Base-by-base conservation (phyloP, 768 basidiomycete species). In the Phanerochaete carnosa region DNA sequence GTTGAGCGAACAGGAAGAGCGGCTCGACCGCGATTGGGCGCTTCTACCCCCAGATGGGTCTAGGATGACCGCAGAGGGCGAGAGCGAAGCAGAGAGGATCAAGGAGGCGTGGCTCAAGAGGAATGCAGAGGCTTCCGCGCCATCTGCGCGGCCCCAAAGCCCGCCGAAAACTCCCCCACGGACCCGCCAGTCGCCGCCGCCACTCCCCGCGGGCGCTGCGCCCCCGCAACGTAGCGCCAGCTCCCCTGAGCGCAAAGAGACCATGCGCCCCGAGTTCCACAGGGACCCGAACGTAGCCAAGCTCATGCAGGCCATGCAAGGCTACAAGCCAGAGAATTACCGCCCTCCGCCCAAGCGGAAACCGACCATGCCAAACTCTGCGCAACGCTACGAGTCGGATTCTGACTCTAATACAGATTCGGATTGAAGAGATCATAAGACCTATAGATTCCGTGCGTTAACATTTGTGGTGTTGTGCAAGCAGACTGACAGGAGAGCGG, bases 11-110 rank as follows among this genome's bases (percentile, higher is more conserved):
- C 64, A 62, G 64, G 64, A 64, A 35, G 55, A 50, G 45, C 55
- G 43, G 37, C 51, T 64, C 30, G 64, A 64, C 54, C 45, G 32
- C n/a, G 56, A 56, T 11, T 45, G 23, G 26, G 45, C 64, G 16
- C 30, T 62, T 19, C 54, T 62, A 0, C 33, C 45, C n/a, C 30
- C 19, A 2, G 46, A 57, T 12, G 46, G 23, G 15, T 19, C 46
- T 11, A 23, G 57, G 1, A 12, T 23, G 25, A 58, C 22, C 26
- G 37, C 19, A 12, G 57, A 58, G 16, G 43, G 30, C 30, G 64
- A 64, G 57, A 64, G 64, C 58, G 64, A 64, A 39, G 61, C 64
- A 12, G 47, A 56, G 45, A 32, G 50, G 53, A 64, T 64, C n/a
- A 55, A 55, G 45, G 63, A 64, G 39, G 63, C 59, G 12, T 64